phyloP scores from a whole-genome alignment of 2,329 filamentous ascomycete species.

The Fusarium avenaceum region DNA sequence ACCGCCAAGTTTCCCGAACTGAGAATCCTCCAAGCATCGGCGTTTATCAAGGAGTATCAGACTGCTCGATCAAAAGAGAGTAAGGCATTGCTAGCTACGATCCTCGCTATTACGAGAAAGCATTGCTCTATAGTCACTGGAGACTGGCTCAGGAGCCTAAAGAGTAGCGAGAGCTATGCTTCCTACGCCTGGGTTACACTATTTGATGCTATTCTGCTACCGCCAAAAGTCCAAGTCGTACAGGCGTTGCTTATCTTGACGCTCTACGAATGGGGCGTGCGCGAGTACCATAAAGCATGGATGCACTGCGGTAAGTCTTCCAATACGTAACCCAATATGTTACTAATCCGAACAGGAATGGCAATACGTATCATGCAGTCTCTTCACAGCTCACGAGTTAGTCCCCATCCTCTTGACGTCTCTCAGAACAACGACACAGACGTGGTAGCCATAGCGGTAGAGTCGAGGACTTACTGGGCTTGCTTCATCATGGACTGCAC shows the following conservation, averaged over 20 bases:
- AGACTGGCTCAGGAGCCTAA: constrained; percentile 19
- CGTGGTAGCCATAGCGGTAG: constrained; percentile 46
- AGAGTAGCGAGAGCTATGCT: constrained; percentile 28
- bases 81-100: constrained; percentile 42
- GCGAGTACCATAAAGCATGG: constrained; percentile 60
- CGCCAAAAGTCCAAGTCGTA: constrained; percentile 50
- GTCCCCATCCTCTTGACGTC: constrained; percentile 33
- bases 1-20: constrained; percentile 54
- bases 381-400: constrained; percentile 41
- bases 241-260: constrained; percentile 58
- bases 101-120: constrained; percentile 37
- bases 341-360: constrained; percentile 22
- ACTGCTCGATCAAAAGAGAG: constrained; percentile 42
- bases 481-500: constrained; percentile 62
- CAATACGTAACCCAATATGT: fast-evolving
- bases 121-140: constrained; percentile 32
- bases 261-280: constrained; percentile 59
- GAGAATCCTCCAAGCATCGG: constrained; percentile 52
- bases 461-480: constrained; percentile 60
- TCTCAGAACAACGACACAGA: constrained; percentile 30
- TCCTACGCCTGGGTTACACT: constrained; percentile 32
- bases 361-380: constrained; percentile 47
- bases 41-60: constrained; percentile 49
- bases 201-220: constrained; percentile 33
- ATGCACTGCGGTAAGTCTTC: constrained; percentile 51